A percentile compares a stretch with the other conserved stretches of the same genome.
Evolutionary conservation across 352 stramenopile species (phyloP).

Genomic region (Nothophytophthora sp.): DNA sequence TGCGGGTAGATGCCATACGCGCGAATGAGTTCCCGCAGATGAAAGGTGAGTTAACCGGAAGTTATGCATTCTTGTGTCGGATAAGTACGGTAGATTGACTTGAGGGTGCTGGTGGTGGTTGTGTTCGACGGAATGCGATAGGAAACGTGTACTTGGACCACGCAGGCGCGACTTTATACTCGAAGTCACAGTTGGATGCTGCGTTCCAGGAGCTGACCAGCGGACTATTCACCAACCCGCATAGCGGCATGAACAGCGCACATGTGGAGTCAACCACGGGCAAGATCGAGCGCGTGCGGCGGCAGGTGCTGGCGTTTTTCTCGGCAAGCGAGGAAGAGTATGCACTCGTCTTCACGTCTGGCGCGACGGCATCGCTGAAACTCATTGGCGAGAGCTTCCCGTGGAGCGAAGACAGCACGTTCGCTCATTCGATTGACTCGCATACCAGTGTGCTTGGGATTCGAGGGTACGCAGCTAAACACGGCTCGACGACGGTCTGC

Average conservation of each 20-base stretch:
- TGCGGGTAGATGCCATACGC: slow-evolving; percentile 46
- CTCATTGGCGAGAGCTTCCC: slow-evolving; percentile 83
- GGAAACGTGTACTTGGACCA: slow-evolving; percentile 82
- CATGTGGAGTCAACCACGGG: slow-evolving; percentile 41
- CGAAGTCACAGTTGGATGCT: slow-evolving; percentile 56
- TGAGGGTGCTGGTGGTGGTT: no score
- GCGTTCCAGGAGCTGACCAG: slow-evolving; percentile 48
- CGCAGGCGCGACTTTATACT: slow-evolving; percentile 81
- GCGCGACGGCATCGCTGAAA: slow-evolving; percentile 80
- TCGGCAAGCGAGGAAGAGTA: slow-evolving; percentile 69
- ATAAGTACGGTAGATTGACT: no score
- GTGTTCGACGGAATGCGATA: no score
- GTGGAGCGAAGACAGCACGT: slow-evolving; percentile 51
- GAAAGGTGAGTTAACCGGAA: slow-evolving; percentile 12
- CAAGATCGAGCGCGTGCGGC: slow-evolving; percentile 45
- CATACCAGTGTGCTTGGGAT: slow-evolving; percentile 81
- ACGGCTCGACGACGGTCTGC: slow-evolving; percentile 27
- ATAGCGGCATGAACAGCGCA: slow-evolving; percentile 34
- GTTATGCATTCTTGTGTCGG: background rate
- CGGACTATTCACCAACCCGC: slow-evolving; percentile 66
- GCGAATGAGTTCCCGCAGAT: slow-evolving; percentile 47
- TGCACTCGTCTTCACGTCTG: slow-evolving; percentile 84
- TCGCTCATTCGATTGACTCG: slow-evolving; percentile 63
- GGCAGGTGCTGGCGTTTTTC: slow-evolving; percentile 72
- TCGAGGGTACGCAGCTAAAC: slow-evolving; percentile 36